Evolutionary conservation across 2,329 filamentous ascomycete genomes (phyloP).

Genomic region (Botrytis paeoniae): DNA sequence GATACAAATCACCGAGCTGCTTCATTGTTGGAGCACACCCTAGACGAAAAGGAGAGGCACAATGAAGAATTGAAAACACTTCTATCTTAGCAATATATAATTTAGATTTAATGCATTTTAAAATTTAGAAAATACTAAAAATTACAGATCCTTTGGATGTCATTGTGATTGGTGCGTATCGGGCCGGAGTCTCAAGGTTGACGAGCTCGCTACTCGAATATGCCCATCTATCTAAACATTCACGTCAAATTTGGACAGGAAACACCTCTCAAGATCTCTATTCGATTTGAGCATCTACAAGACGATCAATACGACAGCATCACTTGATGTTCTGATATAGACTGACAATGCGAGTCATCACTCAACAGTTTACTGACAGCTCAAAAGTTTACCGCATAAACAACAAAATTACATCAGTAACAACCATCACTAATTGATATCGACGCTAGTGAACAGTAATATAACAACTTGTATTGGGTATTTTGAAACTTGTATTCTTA

Average conservation of each 20-base stretch:
- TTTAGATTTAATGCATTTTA: too few relatives aligned
- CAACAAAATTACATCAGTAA: background rate
- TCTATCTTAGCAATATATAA: too few relatives aligned
- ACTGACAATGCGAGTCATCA: background rate
- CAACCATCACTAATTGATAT: background rate
- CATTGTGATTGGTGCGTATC: background rate
- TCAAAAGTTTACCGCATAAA: background rate
- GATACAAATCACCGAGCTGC: too few relatives aligned
- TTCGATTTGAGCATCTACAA: background rate
- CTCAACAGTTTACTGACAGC: background rate
- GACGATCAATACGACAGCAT: background rate
- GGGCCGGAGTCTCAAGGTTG: background rate
- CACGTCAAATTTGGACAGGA: background rate
- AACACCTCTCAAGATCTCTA: background rate
- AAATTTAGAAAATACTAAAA: too few relatives aligned
- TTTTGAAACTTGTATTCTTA: conserved; percentile 11
- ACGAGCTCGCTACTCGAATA: background rate
- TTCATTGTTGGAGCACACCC: too few relatives aligned
- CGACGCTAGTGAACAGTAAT: background rate
- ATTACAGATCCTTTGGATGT: too few relatives aligned
- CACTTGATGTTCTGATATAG: background rate
- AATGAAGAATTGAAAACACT: too few relatives aligned
- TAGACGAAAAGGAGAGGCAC: too few relatives aligned
- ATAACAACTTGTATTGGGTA: conserved; percentile 8
- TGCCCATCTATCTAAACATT: background rate